These are phyloP conservation scores for Sclerotinia nivalis DNA, from an alignment of 2,329 filamentous ascomycete species.

Conservation along the genomic window DNA sequence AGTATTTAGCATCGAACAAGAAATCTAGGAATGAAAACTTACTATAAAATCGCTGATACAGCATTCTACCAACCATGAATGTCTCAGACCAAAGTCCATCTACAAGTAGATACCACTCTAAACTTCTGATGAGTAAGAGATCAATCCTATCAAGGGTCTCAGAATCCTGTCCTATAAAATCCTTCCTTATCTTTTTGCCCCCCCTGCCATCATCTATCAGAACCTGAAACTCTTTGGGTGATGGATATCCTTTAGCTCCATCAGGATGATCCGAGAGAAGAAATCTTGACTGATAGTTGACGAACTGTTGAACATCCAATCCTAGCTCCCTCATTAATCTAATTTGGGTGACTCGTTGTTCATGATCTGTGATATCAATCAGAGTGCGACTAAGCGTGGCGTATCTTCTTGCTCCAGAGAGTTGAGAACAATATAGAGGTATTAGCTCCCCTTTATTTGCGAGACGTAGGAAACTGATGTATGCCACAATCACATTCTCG, in stretches of 20 bases:
- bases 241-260: slow-evolving; percentile 43
- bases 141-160: slow-evolving; percentile 64
- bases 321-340: slow-evolving; percentile 72
- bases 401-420: slow-evolving; percentile 65
- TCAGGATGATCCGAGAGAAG: slow-evolving; percentile 54
- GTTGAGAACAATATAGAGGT: slow-evolving; percentile 82
- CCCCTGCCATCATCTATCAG: slow-evolving; percentile 49
- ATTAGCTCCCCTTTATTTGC: slow-evolving; percentile 75
- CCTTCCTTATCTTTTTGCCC: slow-evolving; percentile 65
- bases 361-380: slow-evolving; percentile 66
- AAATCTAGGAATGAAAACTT: slow-evolving; percentile 47
- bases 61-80: slow-evolving; percentile 65
- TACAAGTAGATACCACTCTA: slow-evolving; percentile 83
- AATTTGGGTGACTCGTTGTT: slow-evolving; percentile 68
- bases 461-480: slow-evolving; percentile 76
- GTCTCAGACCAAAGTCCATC: slow-evolving; percentile 71
- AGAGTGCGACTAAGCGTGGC: slow-evolving; percentile 75
- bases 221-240: slow-evolving; percentile 52
- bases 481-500: slow-evolving; percentile 77
- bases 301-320: slow-evolving; percentile 71
- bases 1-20: slow-evolving; percentile 29
- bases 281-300: slow-evolving; percentile 64
- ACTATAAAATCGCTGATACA: slow-evolving; percentile 86
- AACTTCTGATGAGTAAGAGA: slow-evolving; percentile 69
- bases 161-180: slow-evolving; percentile 69